A percentile compares a stretch with the other conserved stretches of the same genome.
Conservation (phyloP, 495 filamentous ascomycete genomes). For the Hypoxylon rickii region DNA sequence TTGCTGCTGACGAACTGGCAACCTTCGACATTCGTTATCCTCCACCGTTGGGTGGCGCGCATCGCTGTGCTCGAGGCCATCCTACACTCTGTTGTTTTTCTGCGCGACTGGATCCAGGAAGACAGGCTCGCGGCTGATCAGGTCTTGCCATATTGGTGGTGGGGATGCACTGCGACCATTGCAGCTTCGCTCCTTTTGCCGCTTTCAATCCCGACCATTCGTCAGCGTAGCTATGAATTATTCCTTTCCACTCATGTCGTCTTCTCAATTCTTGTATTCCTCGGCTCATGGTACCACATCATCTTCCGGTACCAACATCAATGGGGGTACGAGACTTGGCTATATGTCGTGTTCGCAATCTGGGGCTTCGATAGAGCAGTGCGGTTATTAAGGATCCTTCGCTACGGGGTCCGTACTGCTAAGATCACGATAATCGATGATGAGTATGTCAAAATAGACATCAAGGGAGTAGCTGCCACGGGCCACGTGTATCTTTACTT, state of each 20-base stretch:
- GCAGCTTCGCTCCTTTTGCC: constrained; percentile 25
- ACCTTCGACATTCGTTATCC: constrained; percentile 47
- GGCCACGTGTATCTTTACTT: constrained; percentile 49
- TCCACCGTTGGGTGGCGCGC: constrained; percentile 52
- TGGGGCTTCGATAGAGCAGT: constrained; percentile 46
- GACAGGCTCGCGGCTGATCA: constrained; percentile 2
- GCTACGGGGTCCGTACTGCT: constrained; percentile 39
- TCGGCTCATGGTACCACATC: constrained; percentile 47
- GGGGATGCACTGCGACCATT: constrained; percentile 41
- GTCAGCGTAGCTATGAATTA: constrained; percentile 29
- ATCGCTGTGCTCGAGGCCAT: constrained; percentile 43
- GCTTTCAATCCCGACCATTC: constrained; percentile 21
- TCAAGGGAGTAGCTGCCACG: constrained; percentile 27
- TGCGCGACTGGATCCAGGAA: constrained; percentile 2
- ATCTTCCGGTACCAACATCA: constrained; percentile 28
- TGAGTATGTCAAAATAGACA: constrained; percentile 41
- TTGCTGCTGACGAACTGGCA: constrained; percentile 52
- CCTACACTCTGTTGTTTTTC: constrained; percentile 43
- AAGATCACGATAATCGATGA: constrained; percentile 30
- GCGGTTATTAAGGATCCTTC: constrained; percentile 35
- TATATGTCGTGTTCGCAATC: constrained; percentile 42
- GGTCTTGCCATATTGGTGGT: constrained; percentile 39
- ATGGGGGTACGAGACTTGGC: constrained; percentile 46
- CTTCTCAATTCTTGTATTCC: constrained; percentile 22
- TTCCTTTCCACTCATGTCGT: constrained; percentile 32